Conservation (phyloP, 2,329 filamentous ascomycete genomes). For the Aureobasidium sp. region DNA sequence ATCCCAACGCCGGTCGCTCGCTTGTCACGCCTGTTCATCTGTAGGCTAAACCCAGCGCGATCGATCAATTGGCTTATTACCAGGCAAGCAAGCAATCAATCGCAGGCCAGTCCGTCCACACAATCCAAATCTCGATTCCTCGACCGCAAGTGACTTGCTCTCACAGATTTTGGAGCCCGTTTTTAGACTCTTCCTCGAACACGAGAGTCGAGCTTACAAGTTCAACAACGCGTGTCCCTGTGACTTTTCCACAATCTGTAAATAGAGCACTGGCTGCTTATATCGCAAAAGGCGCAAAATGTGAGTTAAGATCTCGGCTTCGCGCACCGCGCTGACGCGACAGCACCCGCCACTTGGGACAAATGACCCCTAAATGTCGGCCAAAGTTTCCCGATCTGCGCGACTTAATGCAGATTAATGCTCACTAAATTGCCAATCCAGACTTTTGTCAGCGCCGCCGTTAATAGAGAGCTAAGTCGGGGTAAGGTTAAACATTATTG, state of each 20-base stretch:
- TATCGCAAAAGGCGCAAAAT: neutral
- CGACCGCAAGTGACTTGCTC: too few species aligned
- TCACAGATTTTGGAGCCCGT: too few species aligned
- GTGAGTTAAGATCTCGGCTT: neutral
- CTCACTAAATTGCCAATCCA: neutral
- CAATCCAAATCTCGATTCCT: neutral
- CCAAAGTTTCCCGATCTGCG: neutral
- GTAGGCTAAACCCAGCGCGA: neutral
- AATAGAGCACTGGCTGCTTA: neutral
- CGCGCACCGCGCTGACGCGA: neutral
- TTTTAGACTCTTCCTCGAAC: too few species aligned
- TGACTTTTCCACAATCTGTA: neutral
- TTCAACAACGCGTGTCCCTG: neutral
- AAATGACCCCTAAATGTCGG: neutral
- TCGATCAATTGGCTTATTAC: neutral
- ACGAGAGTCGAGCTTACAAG: neutral
- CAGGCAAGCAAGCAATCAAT: neutral
- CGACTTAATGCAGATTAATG: neutral
- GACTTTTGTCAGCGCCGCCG: constrained; percentile 8
- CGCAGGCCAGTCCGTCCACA: neutral
- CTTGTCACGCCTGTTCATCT: neutral
- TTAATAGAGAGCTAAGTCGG: neutral
- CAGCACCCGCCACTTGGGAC: neutral
- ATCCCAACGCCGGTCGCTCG: neutral
- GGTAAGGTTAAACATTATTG: neutral